These are phyloP conservation scores for Podospora didyma DNA, from an alignment of 495 filamentous ascomycete genomes.

Conservation along the genomic window DNA sequence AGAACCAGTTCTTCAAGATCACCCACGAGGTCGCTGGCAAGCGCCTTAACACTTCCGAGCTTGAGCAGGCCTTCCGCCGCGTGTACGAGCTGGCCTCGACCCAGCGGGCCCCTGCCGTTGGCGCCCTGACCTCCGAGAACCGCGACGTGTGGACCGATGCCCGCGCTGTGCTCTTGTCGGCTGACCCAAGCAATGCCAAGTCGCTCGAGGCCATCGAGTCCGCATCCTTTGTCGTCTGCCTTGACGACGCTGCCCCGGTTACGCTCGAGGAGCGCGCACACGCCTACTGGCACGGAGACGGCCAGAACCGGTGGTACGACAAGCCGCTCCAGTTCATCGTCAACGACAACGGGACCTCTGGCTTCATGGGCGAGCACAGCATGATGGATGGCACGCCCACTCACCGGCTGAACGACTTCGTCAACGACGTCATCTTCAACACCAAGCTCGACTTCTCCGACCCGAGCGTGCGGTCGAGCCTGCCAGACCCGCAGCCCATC, in stretches of 20 bases:
- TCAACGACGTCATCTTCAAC: constrained; percentile 83
- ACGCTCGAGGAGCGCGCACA: constrained; percentile 94
- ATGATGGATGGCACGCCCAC: constrained; percentile 99
- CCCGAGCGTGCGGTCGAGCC: constrained; percentile 68
- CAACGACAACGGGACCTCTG: constrained; percentile 96
- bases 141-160: constrained; percentile 90
- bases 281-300: constrained; percentile 98
- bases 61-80: constrained; percentile 80
- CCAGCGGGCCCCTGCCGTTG: constrained; percentile 67
- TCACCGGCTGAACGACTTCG: constrained; percentile 90
- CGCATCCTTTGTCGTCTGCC: constrained; percentile 85
- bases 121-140: constrained; percentile 85
- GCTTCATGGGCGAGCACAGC: constrained; percentile 97
- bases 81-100: constrained; percentile 74
- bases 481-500: constrained; percentile 75
- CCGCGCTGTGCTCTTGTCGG: constrained; percentile 68
- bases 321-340: constrained; percentile 97
- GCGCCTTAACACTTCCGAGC: constrained; percentile 79
- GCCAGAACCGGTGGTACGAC: constrained; percentile 95
- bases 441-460: constrained; percentile 85
- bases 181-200: constrained; percentile 69
- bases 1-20: constrained; percentile 96
- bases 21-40: constrained; percentile 69
- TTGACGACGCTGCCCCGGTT: constrained; percentile 88
- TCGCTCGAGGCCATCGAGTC: constrained; percentile 82